Conservation (phyloP, 2,329 filamentous ascomycete species). For the Pseudogymnoascus sp. region DNA sequence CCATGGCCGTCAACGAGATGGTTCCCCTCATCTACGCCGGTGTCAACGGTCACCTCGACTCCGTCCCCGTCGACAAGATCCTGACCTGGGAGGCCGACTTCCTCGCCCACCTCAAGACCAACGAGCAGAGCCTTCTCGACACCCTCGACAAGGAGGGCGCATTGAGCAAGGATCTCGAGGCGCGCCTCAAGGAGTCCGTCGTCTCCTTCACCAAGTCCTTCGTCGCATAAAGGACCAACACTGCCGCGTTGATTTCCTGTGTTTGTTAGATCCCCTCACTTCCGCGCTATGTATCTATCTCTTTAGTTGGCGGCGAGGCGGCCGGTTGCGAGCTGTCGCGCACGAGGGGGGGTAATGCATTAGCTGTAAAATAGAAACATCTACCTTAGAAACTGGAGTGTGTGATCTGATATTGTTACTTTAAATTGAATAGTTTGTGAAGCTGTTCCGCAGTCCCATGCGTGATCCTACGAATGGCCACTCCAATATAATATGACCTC, state of each 20-base stretch:
- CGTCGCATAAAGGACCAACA: constrained; percentile 29
- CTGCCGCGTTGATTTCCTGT: constrained; percentile 12
- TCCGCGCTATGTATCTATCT: constrained; percentile 10
- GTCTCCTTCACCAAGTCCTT: constrained; percentile 90
- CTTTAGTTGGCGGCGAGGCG: constrained; percentile 9
- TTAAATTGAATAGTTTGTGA: constrained; percentile 9
- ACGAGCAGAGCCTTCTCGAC: constrained; percentile 73
- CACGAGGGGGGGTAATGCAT: constrained; percentile 11
- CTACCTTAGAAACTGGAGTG: constrained; percentile 12
- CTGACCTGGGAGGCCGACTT: constrained; percentile 92
- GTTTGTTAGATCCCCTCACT: constrained; percentile 10
- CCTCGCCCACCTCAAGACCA: constrained; percentile 82
- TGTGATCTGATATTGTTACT: constrained; percentile 9
- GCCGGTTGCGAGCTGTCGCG: constrained; percentile 9
- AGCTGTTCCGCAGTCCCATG: background rate
- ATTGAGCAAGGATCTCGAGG: constrained; percentile 89
- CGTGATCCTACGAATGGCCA: background rate
- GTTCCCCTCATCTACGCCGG: constrained; percentile 98
- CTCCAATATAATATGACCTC: background rate
- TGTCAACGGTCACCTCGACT: constrained; percentile 95
- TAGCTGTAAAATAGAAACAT: constrained; percentile 13
- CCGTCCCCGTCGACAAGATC: constrained; percentile 82
- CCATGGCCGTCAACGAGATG: constrained; percentile 99
- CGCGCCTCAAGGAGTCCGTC: constrained; percentile 69
- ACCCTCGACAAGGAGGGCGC: constrained; percentile 93